Conservation (phyloP, 1,284 basidiomycete species). For the Pseudozyma hubeiensis region DNA sequence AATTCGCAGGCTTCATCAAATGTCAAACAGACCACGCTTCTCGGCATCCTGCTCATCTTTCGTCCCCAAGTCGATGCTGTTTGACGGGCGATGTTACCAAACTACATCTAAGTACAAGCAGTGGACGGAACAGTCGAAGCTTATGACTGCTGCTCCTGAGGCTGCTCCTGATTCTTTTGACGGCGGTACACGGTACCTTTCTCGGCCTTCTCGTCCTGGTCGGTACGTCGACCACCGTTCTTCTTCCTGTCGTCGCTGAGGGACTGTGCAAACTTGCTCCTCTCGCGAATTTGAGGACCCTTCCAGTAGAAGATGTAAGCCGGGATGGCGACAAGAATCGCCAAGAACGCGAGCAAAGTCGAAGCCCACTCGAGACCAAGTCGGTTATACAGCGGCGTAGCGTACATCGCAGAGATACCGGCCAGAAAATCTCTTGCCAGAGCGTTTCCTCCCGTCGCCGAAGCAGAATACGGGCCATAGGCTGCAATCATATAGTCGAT, state of each 20-base stretch:
- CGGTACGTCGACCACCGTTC: conserved; percentile 30
- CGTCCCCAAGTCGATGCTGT: too few relatives aligned
- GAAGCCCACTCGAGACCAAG: conserved; percentile 69
- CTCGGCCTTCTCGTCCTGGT: conserved; percentile 38
- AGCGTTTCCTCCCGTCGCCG: conserved; percentile 69
- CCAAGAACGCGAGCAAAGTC: conserved; percentile 70
- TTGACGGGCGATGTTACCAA: too few relatives aligned
- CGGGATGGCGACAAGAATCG: conserved; percentile 69
- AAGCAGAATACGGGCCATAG: conserved; percentile 70
- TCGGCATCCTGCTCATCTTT: too few relatives aligned
- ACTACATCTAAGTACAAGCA: too few relatives aligned
- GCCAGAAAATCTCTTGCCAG: conserved; percentile 69
- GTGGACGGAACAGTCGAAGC: too few relatives aligned
- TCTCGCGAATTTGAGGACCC: conserved; percentile 68
- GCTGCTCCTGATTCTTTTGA: conserved; percentile 13
- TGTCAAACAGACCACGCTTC: too few relatives aligned
- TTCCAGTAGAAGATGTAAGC: conserved; percentile 71
- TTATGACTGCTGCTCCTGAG: not conserved
- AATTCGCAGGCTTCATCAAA: too few relatives aligned
- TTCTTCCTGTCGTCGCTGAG: conserved; percentile 68
- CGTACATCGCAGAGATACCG: conserved; percentile 70
- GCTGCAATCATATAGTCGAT: conserved; percentile 70
- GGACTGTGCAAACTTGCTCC: conserved; percentile 69
- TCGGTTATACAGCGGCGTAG: conserved; percentile 69
- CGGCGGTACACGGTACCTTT: conserved; percentile 17